Evolutionary conservation across 2,329 filamentous ascomycete species (phyloP).

Genomic region (Volutella citrinella): DNA sequence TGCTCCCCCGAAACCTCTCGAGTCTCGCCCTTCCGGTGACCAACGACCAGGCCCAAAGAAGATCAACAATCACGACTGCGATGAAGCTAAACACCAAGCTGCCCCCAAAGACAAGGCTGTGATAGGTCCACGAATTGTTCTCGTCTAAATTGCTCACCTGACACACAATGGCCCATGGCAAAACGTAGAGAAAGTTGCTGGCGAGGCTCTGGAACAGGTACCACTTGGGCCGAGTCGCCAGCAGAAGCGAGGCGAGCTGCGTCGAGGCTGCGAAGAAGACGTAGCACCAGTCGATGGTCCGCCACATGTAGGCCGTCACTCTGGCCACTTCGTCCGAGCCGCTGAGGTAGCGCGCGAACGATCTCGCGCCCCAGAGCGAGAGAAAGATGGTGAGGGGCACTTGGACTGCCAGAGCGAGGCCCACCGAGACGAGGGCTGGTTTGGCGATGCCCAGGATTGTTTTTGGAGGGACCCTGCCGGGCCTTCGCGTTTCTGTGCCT

Average conservation of each 20-base stretch:
- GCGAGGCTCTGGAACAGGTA: constrained; percentile 65
- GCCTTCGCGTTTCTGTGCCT: constrained; percentile 5
- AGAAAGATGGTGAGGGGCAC: constrained; percentile 62
- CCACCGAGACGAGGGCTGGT: constrained; percentile 52
- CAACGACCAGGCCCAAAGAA: constrained; percentile 50
- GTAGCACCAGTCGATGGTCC: constrained; percentile 63
- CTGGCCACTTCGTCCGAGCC: constrained; percentile 52
- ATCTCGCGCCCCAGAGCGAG: constrained; percentile 53
- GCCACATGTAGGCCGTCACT: constrained; percentile 65
- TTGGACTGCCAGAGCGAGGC: constrained; percentile 56
- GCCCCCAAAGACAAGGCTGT: constrained; percentile 64
- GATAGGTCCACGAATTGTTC: constrained; percentile 63
- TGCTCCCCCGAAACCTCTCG: constrained; percentile 31
- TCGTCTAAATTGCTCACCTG: constrained; percentile 45
- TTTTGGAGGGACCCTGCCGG: too few species aligned
- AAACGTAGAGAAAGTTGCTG: constrained; percentile 65
- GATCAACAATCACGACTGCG: constrained; percentile 48
- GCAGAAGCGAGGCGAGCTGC: constrained; percentile 61
- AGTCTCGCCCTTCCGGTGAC: constrained; percentile 40
- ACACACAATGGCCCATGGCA: constrained; percentile 68
- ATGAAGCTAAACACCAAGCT: constrained; percentile 66
- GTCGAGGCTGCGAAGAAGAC: constrained; percentile 65
- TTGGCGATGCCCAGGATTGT: constrained; percentile 35
- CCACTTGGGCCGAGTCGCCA: constrained; percentile 63
- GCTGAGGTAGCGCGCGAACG: constrained; percentile 63